phyloP scores from a whole-genome alignment of 495 filamentous ascomycete species.

The Penicillium waksmanii region DNA sequence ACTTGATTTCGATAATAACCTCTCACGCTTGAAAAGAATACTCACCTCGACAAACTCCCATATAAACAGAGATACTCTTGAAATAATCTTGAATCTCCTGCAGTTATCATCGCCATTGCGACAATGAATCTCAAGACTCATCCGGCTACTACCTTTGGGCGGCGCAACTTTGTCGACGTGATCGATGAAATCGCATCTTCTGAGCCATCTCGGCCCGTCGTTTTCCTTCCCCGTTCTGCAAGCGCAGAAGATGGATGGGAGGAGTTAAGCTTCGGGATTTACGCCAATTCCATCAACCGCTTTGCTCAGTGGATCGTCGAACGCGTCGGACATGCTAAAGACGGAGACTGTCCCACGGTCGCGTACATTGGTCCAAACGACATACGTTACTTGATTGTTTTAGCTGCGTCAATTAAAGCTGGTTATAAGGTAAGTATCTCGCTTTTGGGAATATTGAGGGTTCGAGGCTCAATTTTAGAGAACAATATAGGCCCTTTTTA shows the following conservation, averaged over 20 bases:
- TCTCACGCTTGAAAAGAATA: no score
- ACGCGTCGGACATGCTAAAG: slow-evolving; percentile 27
- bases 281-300: slow-evolving; percentile 44
- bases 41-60: no score
- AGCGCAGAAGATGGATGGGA: not conserved
- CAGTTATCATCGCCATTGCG: not conserved
- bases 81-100: no score
- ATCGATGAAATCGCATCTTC: not conserved
- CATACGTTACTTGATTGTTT: slow-evolving; percentile 38
- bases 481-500: slow-evolving; percentile 22
- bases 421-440: slow-evolving; percentile 19
- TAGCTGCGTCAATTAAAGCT: slow-evolving; percentile 42
- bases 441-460: not conserved
- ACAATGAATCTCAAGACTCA: not conserved
- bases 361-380: slow-evolving; percentile 45
- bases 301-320: slow-evolving; percentile 42
- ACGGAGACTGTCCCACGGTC: slow-evolving; percentile 31
- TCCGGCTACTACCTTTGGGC: not conserved
- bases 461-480: not conserved
- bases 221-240: not conserved
- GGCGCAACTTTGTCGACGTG: not conserved
- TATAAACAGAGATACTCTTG: no score
- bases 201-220: not conserved
- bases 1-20: no score
- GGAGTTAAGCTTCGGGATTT: not conserved